phyloP scores from a whole-genome alignment of 208 protist species.

The Sergeia podlipaevii region DNA sequence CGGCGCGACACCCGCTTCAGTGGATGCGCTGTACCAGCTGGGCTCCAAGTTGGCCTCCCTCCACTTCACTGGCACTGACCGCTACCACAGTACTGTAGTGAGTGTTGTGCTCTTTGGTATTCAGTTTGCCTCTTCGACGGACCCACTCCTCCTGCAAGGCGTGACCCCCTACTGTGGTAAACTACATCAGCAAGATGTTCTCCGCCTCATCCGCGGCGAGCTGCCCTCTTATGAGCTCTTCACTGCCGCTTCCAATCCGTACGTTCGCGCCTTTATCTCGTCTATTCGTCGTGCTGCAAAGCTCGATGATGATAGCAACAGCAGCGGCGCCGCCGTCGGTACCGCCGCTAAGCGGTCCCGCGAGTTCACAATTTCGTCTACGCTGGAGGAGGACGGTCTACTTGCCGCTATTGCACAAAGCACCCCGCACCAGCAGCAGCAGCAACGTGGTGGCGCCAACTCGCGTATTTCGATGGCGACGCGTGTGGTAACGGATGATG shows the following conservation, averaged over 20 bases:
- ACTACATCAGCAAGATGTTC: conserved; percentile 57
- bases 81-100: conserved; percentile 55
- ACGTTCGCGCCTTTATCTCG: conserved; percentile 47
- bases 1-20: conserved; percentile 47
- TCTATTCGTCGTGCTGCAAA: conserved; percentile 67
- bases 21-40: conserved; percentile 65
- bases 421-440: neutral
- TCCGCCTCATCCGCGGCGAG: conserved; percentile 37
- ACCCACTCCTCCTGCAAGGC: conserved; percentile 67
- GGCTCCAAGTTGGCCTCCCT: conserved; percentile 75
- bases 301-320: conserved; percentile 32
- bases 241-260: conserved; percentile 35
- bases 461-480: conserved; percentile 29
- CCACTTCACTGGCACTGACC: conserved; percentile 74
- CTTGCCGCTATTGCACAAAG: conserved; percentile 34
- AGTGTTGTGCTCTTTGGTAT: conserved; percentile 67
- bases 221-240: conserved; percentile 44
- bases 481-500: conserved; percentile 54
- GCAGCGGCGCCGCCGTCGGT: conserved; percentile 3
- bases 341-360: conserved; percentile 25
- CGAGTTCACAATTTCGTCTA: conserved; percentile 10
- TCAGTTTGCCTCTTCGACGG: conserved; percentile 59
- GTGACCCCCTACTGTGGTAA: conserved; percentile 64
- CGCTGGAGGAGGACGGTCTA: conserved; percentile 20
- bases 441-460: conserved; percentile 3